Conservation (phyloP, 148 eudicot genomes). For the Silene latifolia region DNA sequence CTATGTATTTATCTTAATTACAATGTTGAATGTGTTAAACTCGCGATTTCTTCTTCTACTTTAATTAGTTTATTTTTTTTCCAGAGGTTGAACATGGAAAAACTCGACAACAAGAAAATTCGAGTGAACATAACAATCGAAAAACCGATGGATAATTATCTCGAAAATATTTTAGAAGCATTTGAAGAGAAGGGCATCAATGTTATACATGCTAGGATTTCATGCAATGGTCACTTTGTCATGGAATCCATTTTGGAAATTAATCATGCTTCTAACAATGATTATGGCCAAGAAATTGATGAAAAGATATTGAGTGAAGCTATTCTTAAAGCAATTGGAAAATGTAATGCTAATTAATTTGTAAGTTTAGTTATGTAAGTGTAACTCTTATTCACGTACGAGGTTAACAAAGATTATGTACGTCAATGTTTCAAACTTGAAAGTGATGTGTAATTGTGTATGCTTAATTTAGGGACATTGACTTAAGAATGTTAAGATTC, state of each 20-base stretch:
- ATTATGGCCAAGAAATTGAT: constrained; percentile 27
- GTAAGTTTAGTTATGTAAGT: background rate
- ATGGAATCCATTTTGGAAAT: constrained; percentile 49
- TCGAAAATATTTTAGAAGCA: constrained; percentile 41
- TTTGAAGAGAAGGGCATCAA: constrained; percentile 44
- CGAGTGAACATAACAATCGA: constrained; percentile 36
- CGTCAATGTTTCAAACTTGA: background rate
- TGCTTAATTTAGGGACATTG: too few relatives aligned
- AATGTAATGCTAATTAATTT: background rate
- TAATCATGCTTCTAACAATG: background rate
- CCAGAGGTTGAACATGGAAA: constrained; percentile 50
- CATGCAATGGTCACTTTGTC: constrained; percentile 30
- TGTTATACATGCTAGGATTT: constrained; percentile 40
- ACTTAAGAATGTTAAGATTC: too few relatives aligned
- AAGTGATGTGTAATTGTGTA: background rate
- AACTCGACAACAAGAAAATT: constrained; percentile 18
- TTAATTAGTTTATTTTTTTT: background rate
- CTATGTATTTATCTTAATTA: too few relatives aligned
- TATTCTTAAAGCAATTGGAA: constrained; percentile 29
- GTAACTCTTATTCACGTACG: background rate
- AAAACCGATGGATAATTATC: constrained; percentile 29
- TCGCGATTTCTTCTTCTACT: too few relatives aligned
- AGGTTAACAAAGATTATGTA: background rate
- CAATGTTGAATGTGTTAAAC: too few relatives aligned
- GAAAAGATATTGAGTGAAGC: constrained; percentile 27